A percentile compares a stretch with the other conserved stretches of the same genome.
Evolutionary conservation across 2,329 filamentous ascomycete genomes (phyloP).

Genomic region (Cercospora janseana): DNA sequence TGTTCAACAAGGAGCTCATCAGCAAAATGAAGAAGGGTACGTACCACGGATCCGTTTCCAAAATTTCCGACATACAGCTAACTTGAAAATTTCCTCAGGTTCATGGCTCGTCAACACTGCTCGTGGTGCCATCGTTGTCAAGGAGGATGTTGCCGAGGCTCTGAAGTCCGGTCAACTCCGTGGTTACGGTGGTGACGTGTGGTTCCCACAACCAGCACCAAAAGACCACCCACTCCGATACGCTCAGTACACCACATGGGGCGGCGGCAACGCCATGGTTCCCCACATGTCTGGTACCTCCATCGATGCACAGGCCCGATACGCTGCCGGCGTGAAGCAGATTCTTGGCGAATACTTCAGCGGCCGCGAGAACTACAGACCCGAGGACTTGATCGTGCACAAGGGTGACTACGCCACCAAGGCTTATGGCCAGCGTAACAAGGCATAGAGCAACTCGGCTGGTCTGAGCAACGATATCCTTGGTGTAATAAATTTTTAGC

Average conservation of each 20-base stretch:
- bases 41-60: slow-evolving; percentile 26
- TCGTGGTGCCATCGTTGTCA: slow-evolving; percentile 97
- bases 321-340: slow-evolving; percentile 62
- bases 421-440: slow-evolving; percentile 71
- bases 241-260: slow-evolving; percentile 83
- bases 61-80: background rate
- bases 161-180: slow-evolving; percentile 88
- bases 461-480: slow-evolving; percentile 10
- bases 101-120: slow-evolving; percentile 98
- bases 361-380: slow-evolving; percentile 81
- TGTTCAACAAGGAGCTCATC: slow-evolving; percentile 99
- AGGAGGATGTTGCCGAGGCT: slow-evolving; percentile 95
- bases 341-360: slow-evolving; percentile 90
- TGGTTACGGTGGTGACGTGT: slow-evolving; percentile 84
- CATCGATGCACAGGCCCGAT: slow-evolving; percentile 90
- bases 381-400: slow-evolving; percentile 87
- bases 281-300: slow-evolving; percentile 98
- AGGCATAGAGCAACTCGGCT: slow-evolving; percentile 17
- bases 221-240: slow-evolving; percentile 88
- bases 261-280: slow-evolving; percentile 97
- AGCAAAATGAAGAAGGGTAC: slow-evolving; percentile 96
- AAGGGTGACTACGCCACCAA: slow-evolving; percentile 91
- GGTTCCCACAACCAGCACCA: slow-evolving; percentile 97
- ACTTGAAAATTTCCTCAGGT: slow-evolving; percentile 49
- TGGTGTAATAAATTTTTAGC: slow-evolving; percentile 18